Evolutionary conservation across 768 basidiomycete genomes (phyloP).

Genomic region (Suillus americanus): DNA sequence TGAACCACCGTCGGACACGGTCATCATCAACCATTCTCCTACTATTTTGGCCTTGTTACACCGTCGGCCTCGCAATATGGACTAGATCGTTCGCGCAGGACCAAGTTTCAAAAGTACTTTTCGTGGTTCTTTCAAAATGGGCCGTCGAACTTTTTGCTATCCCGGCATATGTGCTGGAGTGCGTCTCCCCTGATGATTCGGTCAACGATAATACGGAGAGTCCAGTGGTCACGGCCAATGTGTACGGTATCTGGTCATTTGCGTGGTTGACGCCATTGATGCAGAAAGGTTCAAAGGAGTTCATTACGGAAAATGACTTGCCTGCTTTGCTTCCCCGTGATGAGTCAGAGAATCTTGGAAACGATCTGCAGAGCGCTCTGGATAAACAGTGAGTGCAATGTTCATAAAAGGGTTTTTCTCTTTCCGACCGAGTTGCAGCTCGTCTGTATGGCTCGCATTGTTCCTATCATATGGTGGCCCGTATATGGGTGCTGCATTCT

Average conservation of each 20-base stretch:
- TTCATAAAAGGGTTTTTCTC: background rate
- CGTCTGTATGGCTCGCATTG: slow-evolving; percentile 72
- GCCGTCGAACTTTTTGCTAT: slow-evolving; percentile 44
- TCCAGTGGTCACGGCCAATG: slow-evolving; percentile 74
- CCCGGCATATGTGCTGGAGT: slow-evolving; percentile 64
- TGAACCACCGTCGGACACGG: slow-evolving; percentile 70
- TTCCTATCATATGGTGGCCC: slow-evolving; percentile 78
- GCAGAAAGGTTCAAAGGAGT: slow-evolving; percentile 60
- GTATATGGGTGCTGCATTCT: slow-evolving; percentile 55
- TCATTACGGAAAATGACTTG: slow-evolving; percentile 84
- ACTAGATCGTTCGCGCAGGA: slow-evolving; percentile 51
- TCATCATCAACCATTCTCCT: slow-evolving; percentile 72
- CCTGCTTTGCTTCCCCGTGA: slow-evolving; percentile 70
- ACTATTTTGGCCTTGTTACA: slow-evolving; percentile 79
- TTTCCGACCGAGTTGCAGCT: slow-evolving; percentile 33
- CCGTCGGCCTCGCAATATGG: slow-evolving; percentile 50
- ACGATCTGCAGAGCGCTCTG: slow-evolving; percentile 59
- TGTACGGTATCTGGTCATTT: slow-evolving; percentile 84
- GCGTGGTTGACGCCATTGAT: slow-evolving; percentile 83
- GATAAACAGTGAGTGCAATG: slow-evolving; percentile 54
- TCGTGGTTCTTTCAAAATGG: slow-evolving; percentile 47
- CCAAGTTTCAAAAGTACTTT: slow-evolving; percentile 30
- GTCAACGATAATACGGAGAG: slow-evolving; percentile 51
- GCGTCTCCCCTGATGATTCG: slow-evolving; percentile 59
- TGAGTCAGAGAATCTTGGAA: slow-evolving; percentile 67